phyloP scores from a whole-genome alignment of 495 filamentous ascomycete genomes.

The Aspergillus steynii region DNA sequence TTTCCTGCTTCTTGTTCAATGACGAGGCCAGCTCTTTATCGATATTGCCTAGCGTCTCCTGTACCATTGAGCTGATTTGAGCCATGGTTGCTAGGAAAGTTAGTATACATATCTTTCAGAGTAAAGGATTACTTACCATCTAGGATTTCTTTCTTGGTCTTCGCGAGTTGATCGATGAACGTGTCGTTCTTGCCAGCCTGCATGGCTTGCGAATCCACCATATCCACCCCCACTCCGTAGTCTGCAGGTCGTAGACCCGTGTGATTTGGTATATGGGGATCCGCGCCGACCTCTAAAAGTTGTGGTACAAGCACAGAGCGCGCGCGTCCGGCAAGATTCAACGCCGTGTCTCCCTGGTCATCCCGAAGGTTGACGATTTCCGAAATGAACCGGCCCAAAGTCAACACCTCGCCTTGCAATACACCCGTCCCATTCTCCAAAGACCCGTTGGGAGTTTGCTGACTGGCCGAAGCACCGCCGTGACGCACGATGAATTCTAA shows the following conservation, averaged over 20 bases:
- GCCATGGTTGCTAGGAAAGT: constrained; percentile 62
- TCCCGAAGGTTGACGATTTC: constrained; percentile 95
- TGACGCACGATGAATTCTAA: constrained; percentile 91
- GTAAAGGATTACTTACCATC: constrained; percentile 32
- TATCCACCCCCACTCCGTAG: constrained; percentile 85
- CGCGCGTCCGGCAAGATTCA: constrained; percentile 89
- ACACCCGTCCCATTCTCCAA: constrained; percentile 26
- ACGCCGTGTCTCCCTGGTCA: constrained; percentile 87
- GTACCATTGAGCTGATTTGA: constrained; percentile 44
- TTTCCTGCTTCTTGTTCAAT: constrained; percentile 75
- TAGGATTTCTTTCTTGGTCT: constrained; percentile 48
- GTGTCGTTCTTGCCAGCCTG: constrained; percentile 46
- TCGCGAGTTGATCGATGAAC: constrained; percentile 66
- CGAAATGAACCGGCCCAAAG: constrained; percentile 85
- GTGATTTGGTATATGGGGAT: constrained; percentile 83
- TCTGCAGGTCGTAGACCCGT: constrained; percentile 83
- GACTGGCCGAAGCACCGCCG: constrained; percentile 64
- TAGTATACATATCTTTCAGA: constrained; percentile 24
- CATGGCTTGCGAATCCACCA: constrained; percentile 49
- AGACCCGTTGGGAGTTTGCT: constrained; percentile 40
- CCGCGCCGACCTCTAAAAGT: constrained; percentile 87
- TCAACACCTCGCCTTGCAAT: constrained; percentile 61
- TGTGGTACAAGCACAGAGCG: constrained; percentile 93
- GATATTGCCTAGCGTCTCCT: constrained; percentile 61
- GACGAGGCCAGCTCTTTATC: constrained; percentile 73